A percentile compares a stretch with the other conserved stretches of the same genome.
phyloP scores from a whole-genome alignment of 352 stramenopile genomes.

The Blastocystis sp. region DNA sequence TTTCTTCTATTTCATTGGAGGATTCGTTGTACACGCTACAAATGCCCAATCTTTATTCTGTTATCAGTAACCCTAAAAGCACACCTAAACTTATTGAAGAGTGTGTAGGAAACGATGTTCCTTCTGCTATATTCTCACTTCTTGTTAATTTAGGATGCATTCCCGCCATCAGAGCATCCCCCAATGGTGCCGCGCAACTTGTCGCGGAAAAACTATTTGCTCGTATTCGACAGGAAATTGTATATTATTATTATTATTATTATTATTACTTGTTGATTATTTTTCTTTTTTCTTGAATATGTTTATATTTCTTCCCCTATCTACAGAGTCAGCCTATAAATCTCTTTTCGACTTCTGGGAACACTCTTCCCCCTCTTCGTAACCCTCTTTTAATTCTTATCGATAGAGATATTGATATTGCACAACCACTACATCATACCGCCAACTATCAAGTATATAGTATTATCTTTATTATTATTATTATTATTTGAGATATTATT shows the following conservation, averaged over 20 bases:
- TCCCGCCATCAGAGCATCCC: conserved; percentile 77
- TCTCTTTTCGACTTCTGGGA: conserved; percentile 1
- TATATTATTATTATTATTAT: neutral
- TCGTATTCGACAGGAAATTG: conserved; percentile 25
- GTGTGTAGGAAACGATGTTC: conserved; percentile 43
- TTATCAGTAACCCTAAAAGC: conserved; percentile 69
- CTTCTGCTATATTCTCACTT: conserved; percentile 69
- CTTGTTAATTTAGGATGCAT: conserved; percentile 69
- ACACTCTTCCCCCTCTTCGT: conserved; percentile 26
- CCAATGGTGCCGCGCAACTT: conserved; percentile 77
- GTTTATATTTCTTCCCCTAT: too few relatives aligned
- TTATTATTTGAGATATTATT: too few relatives aligned
- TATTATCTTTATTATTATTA: neutral
- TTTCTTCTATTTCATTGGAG: conserved; percentile 63
- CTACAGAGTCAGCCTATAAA: too few relatives aligned
- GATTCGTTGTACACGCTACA: conserved; percentile 76
- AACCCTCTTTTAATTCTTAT: conserved; percentile 80
- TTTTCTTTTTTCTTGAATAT: too few relatives aligned
- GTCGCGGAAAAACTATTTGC: conserved; percentile 49
- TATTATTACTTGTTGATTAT: conserved; percentile 12
- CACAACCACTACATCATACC: conserved; percentile 76
- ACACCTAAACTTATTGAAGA: conserved; percentile 46
- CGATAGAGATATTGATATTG: conserved; percentile 85
- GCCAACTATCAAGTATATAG: conserved; percentile 43
- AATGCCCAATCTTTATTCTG: conserved; percentile 65